Base-by-base conservation (phyloP, 202 grass and related monocot genomes). In the Setaria viridis region DNA sequence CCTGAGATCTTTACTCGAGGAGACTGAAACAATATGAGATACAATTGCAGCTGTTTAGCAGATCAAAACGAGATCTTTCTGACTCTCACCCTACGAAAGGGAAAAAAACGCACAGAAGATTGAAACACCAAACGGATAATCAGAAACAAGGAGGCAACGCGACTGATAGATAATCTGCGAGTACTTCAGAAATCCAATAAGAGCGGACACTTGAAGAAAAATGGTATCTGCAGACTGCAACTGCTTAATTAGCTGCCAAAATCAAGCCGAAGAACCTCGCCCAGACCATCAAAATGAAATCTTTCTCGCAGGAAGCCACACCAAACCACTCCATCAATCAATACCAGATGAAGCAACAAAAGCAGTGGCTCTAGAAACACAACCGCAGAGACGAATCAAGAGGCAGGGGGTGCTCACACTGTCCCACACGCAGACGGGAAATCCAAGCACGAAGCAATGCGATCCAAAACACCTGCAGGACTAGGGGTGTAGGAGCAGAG, bases 31-130 rank as follows among this genome's bases (percentile, higher is more conserved):
- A n/a, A 70, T 76, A 65, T 79, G 11, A 69, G 70, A 62, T 60
- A 57, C 69, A 76, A 70, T 62, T 72, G 39, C 55, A 58, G 70
- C 69, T 56, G 85, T 66, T 58, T 70, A 64, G 43, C 88, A 59
- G 48, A 87, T 72, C 85, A 85, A 75, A 88, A 71, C 39, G 63
- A 48, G 83, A 92, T 95, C 90, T 90, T 70, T 82, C 34, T 51
- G 57, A 51, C 70, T 82, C 43, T 58, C 74, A 45, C 70, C 68
- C 47, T 33, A 76, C 20, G 37, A 35, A 33, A 19, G 62, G 59
- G 20, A 10, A 53, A 53, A 43, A 79, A 9, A 76, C 48, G 63
- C 33, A 57, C 51, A 8, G 71, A 76, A 42, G 34, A 33, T 62
- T 54, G 42, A 43, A 88, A 84, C 4, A 34, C 53, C 43, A 8